Evolutionary conservation across 345 rosid species (phyloP).

Genomic region (Durio zibethinus): DNA sequence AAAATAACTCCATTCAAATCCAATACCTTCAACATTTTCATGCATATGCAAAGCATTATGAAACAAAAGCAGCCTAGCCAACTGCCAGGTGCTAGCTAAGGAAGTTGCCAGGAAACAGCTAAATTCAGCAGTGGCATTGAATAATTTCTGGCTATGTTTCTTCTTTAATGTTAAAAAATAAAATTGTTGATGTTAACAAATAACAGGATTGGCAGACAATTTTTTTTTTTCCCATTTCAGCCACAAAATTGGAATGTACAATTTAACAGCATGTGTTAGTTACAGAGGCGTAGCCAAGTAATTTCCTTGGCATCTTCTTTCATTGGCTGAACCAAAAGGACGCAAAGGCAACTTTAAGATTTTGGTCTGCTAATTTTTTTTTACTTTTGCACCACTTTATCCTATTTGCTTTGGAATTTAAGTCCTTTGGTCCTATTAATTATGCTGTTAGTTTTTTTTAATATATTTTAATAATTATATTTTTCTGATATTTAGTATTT

Average conservation of each 20-base stretch:
- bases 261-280: not conserved
- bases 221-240: not conserved
- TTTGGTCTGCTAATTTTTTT: not conserved
- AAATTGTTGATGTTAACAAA: not conserved
- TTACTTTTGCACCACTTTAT: not conserved
- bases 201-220: not conserved
- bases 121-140: not conserved
- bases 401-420: not conserved
- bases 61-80: not conserved
- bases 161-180: too few species aligned
- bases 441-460: too few species aligned
- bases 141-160: not conserved
- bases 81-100: not conserved
- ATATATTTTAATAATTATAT: not conserved
- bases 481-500: not conserved
- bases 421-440: not conserved
- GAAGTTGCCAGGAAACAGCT: not conserved
- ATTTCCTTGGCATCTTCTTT: not conserved
- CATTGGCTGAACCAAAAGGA: not conserved
- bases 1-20: too few species aligned
- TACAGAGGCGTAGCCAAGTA: not conserved
- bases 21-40: not conserved
- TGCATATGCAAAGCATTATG: not conserved
- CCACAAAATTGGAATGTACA: not conserved
- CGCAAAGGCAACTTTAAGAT: not conserved